Evolutionary conservation across 768 basidiomycete species (phyloP).

Genomic region (Xerocomellus chrysenteron): DNA sequence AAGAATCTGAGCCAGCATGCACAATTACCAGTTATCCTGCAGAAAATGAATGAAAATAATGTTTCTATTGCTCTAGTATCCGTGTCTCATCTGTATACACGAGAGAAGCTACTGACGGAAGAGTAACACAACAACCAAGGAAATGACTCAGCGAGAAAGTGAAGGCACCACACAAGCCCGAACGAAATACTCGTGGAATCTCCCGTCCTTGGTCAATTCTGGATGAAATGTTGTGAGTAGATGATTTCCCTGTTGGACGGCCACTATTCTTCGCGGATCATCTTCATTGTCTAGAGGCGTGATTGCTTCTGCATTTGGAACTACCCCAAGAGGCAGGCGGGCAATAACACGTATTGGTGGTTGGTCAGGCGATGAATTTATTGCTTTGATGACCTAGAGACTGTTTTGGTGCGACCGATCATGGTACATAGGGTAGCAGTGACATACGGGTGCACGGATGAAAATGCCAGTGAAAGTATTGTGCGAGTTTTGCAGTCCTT

Average conservation of each 20-base stretch:
- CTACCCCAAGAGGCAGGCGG: conserved; percentile 55
- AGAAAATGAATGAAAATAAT: neutral
- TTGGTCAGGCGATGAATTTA: conserved; percentile 47
- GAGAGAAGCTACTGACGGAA: neutral
- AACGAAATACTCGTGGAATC: conserved; percentile 93
- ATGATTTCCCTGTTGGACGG: conserved; percentile 79
- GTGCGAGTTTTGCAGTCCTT: conserved; percentile 57
- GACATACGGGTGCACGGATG: conserved; percentile 85
- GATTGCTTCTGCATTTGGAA: conserved; percentile 37
- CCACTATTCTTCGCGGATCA: conserved; percentile 73
- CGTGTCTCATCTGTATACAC: neutral
- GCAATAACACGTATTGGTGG: conserved; percentile 70
- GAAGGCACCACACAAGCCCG: conserved; percentile 60
- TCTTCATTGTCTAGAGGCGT: conserved; percentile 42
- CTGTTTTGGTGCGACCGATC: neutral
- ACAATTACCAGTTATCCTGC: no score
- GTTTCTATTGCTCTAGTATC: neutral
- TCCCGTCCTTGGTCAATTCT: conserved; percentile 81
- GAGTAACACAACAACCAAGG: neutral
- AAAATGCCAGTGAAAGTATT: conserved; percentile 80
- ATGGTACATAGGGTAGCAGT: neutral
- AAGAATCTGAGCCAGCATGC: no score
- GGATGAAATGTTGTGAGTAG: conserved; percentile 93
- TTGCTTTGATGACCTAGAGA: conserved; percentile 59
- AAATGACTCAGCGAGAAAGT: conserved; percentile 8